Evolutionary conservation across 495 filamentous ascomycete species (phyloP).

Genomic region (Glonium stellatum): DNA sequence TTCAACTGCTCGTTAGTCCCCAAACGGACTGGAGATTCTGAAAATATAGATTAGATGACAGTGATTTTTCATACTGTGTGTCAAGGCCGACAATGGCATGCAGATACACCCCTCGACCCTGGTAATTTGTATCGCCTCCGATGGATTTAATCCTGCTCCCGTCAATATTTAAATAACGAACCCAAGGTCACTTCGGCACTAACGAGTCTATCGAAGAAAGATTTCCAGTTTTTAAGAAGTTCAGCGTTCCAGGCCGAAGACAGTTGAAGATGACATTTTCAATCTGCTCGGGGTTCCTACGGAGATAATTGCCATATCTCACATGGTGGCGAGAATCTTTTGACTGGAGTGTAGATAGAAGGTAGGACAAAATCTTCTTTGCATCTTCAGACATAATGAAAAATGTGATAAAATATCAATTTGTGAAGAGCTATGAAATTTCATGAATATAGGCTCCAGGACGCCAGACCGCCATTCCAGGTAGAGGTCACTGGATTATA

Average conservation of each 20-base stretch:
- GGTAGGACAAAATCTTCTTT: not conserved
- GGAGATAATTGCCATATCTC: slow-evolving; percentile 8
- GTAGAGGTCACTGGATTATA: too few species aligned
- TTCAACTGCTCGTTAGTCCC: not conserved
- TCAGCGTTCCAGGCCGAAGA: slow-evolving; percentile 8
- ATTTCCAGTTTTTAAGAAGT: slow-evolving; percentile 2
- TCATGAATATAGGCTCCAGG: too few species aligned
- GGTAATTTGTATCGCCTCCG: slow-evolving; percentile 10
- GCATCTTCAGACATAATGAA: not conserved
- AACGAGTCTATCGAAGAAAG: slow-evolving; percentile 3
- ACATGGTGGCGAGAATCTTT: not conserved
- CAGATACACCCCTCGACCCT: slow-evolving; percentile 12
- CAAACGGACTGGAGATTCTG: not conserved
- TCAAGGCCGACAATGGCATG: slow-evolving; percentile 14
- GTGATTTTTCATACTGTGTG: not conserved
- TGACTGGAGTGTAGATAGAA: not conserved
- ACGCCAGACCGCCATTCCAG: too few species aligned
- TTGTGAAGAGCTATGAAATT: too few species aligned
- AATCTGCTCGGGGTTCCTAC: not conserved
- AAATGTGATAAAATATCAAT: too few species aligned
- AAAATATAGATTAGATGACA: not conserved
- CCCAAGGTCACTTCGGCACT: not conserved
- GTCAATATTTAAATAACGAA: not conserved
- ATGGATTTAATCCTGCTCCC: slow-evolving; percentile 8
- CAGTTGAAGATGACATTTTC: slow-evolving; percentile 7